Evolutionary conservation across 2,329 filamentous ascomycete genomes (phyloP).

Genomic region (Magnaporthiopsis incrustans): DNA sequence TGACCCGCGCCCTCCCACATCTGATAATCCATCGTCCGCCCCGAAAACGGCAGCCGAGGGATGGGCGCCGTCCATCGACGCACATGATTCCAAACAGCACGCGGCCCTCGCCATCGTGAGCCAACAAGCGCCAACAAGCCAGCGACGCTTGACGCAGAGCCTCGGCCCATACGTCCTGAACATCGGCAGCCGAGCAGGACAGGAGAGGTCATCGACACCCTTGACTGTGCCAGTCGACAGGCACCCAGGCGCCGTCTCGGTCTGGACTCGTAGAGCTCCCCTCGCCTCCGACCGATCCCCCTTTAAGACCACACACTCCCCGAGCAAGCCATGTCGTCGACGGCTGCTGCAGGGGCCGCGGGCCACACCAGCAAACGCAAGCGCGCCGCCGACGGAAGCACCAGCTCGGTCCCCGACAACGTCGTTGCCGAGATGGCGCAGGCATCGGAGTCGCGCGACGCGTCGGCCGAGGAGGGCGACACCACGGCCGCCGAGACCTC

Average conservation of each 20-base stretch:
- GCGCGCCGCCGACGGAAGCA: conserved; percentile 41
- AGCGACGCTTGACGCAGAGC: background rate
- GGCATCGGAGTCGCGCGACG: conserved; percentile 71
- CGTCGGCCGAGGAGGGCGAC: conserved; percentile 72
- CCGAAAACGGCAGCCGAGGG: background rate
- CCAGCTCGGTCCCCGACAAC: conserved; percentile 33
- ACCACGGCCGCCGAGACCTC: conserved; percentile 58
- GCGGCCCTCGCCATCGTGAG: background rate
- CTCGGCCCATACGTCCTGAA: background rate
- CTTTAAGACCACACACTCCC: conserved; percentile 2
- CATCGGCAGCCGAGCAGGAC: background rate
- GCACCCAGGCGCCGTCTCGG: background rate
- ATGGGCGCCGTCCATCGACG: background rate
- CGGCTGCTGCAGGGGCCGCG: conserved; percentile 36
- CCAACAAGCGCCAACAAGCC: background rate
- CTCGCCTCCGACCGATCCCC: background rate
- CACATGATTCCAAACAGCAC: background rate
- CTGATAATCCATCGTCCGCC: background rate
- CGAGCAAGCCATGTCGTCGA: conserved; percentile 41
- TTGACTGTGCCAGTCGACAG: background rate
- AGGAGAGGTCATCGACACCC: background rate
- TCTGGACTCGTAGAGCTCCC: too few species aligned
- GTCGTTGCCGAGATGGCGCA: conserved; percentile 38
- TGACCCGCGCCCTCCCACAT: background rate
- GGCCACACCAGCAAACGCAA: conserved; percentile 67